Conservation (phyloP, 345 rosid genomes). For the Sonneratia caseolaris region DNA sequence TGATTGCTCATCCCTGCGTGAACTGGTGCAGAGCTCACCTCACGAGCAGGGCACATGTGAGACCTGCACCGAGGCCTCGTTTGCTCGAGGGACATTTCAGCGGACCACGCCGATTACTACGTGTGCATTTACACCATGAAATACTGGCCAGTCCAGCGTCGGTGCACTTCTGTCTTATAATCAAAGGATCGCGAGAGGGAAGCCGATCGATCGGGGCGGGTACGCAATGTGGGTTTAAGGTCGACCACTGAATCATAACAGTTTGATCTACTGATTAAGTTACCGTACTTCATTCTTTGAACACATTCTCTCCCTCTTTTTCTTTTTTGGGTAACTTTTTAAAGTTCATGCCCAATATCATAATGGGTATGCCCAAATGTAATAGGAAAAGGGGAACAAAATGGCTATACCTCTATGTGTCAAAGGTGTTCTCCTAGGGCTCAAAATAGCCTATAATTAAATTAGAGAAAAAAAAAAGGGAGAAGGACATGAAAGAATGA, state of each 20-base stretch:
- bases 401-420: slow-evolving; percentile 1
- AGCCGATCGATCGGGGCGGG: neutral
- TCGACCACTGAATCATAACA: slow-evolving; percentile 47
- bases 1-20: no score
- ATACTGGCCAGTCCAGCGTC: neutral
- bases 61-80: no score
- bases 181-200: slow-evolving; percentile 8
- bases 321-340: no score
- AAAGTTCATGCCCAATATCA: slow-evolving; percentile 13
- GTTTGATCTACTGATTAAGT: slow-evolving; percentile 25
- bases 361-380: neutral
- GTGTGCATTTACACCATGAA: no score
- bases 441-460: neutral
- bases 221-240: slow-evolving; percentile 18
- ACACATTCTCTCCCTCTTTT: neutral
- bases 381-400: neutral
- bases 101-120: no score
- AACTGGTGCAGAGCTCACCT: no score
- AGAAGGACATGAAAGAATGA: neutral
- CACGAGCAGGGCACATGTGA: no score
- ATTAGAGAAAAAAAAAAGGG: neutral
- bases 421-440: slow-evolving; percentile 11
- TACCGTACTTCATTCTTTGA: slow-evolving; percentile 3
- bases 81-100: no score
- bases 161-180: slow-evolving; percentile 6